Conservation (phyloP, 2,329 filamentous ascomycete species). For the Arachnomyces sp. region DNA sequence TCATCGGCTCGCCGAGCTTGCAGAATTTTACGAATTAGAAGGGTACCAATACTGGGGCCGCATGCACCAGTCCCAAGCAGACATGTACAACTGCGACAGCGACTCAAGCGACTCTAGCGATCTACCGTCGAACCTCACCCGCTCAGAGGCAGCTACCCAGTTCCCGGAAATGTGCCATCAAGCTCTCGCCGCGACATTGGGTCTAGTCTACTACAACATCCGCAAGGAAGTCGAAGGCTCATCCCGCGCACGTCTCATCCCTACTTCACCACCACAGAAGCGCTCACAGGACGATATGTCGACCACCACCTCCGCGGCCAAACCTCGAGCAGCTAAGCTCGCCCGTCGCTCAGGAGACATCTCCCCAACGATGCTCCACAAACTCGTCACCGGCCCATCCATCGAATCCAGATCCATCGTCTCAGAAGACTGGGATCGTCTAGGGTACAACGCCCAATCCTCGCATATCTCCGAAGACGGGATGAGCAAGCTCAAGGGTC, state of each 20-base stretch:
- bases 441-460: conserved; percentile 27
- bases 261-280: conserved; percentile 23
- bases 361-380: conserved; percentile 24
- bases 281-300: conserved; percentile 27
- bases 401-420: conserved; percentile 25
- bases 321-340: conserved; percentile 28
- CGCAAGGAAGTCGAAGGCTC: conserved; percentile 32
- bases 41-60: conserved; percentile 32
- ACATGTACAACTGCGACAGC: conserved; percentile 20
- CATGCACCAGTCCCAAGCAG: conserved; percentile 23
- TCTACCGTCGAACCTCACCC: conserved; percentile 25
- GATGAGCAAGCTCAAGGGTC: conserved; percentile 29
- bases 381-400: conserved; percentile 25
- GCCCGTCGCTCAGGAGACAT: conserved; percentile 24
- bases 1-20: conserved; percentile 30
- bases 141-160: conserved; percentile 26
- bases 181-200: conserved; percentile 31
- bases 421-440: conserved; percentile 25
- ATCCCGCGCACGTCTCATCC: conserved; percentile 18
- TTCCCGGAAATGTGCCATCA: conserved; percentile 34
- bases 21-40: conserved; percentile 33
- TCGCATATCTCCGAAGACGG: conserved; percentile 30
- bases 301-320: conserved; percentile 23
- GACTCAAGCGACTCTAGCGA: conserved; percentile 34
- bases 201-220: conserved; percentile 35